Conservation (phyloP, 306 rosid genomes). For the Nissolia schottii region DNA sequence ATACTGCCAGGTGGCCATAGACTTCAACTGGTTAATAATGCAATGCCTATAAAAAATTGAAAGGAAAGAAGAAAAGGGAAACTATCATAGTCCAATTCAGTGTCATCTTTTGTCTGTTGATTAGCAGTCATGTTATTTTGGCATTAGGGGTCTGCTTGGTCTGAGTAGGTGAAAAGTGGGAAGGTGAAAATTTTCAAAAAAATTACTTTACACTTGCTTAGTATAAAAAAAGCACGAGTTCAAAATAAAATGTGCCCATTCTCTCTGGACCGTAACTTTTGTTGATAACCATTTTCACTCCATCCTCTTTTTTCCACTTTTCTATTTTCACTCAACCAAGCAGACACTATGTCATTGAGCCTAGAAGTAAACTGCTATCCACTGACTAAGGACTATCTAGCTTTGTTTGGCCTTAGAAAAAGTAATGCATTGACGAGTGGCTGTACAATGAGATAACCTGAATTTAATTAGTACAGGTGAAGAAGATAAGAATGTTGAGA, state of each 20-base stretch:
- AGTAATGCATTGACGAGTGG: constrained; percentile 23
- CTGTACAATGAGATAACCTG: constrained; percentile 29
- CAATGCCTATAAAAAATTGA: neutral
- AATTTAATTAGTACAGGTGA: constrained; percentile 75
- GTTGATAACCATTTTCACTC: constrained; percentile 1
- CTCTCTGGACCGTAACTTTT: neutral
- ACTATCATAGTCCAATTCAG: neutral
- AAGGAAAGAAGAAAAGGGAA: neutral
- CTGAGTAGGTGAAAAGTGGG: neutral
- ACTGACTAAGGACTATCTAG: constrained; percentile 18
- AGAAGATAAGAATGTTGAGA: constrained; percentile 92
- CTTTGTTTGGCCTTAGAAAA: constrained; percentile 29
- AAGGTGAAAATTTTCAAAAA: neutral
- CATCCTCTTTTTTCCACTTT: neutral
- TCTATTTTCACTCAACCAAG: neutral
- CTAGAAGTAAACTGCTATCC: constrained; percentile 30
- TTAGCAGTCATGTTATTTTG: neutral
- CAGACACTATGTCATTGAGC: constrained; percentile 12
- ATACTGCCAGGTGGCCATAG: neutral
- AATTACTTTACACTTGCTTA: constrained; percentile 4
- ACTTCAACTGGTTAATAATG: neutral
- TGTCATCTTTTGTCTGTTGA: neutral
- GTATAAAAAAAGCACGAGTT: neutral
- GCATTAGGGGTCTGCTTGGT: neutral
- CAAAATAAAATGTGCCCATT: constrained; percentile 10